Conservation (phyloP, 2,329 filamentous ascomycete genomes). For the Alternaria gaisen region DNA sequence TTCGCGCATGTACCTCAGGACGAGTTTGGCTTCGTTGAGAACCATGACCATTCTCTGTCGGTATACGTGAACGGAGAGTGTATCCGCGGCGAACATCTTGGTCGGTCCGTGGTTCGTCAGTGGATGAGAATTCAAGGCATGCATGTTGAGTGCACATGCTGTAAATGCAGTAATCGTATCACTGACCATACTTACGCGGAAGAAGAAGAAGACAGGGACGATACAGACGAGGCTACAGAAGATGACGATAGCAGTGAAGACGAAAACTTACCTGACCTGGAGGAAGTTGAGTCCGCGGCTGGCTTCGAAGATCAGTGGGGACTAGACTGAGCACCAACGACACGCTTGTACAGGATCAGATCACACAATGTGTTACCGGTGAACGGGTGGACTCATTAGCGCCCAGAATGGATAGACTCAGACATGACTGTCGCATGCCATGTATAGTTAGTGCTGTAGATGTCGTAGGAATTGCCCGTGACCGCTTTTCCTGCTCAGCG, state of each 20-base stretch:
- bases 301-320: constrained; percentile 2
- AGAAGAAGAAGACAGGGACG: neutral
- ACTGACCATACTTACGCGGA: neutral
- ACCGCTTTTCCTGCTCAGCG: neutral
- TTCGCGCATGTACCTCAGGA: neutral
- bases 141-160: constrained; percentile 10
- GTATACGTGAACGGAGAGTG: constrained; percentile 4
- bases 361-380: neutral
- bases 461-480: neutral
- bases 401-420: neutral
- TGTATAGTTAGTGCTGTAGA: neutral
- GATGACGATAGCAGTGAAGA: neutral
- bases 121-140: constrained; percentile 6
- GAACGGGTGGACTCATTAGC: neutral
- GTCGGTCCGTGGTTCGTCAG: neutral
- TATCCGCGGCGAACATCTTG: constrained; percentile 7
- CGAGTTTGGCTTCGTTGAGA: constrained; percentile 5
- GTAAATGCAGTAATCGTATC: neutral
- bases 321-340: neutral
- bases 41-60: constrained; percentile 8
- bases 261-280: neutral
- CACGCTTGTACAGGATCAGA: neutral
- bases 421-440: neutral
- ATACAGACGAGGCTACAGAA: neutral
- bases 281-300: neutral